Conservation (phyloP, 2,329 filamentous ascomycete genomes). For the Gnomoniopsis sp. region DNA sequence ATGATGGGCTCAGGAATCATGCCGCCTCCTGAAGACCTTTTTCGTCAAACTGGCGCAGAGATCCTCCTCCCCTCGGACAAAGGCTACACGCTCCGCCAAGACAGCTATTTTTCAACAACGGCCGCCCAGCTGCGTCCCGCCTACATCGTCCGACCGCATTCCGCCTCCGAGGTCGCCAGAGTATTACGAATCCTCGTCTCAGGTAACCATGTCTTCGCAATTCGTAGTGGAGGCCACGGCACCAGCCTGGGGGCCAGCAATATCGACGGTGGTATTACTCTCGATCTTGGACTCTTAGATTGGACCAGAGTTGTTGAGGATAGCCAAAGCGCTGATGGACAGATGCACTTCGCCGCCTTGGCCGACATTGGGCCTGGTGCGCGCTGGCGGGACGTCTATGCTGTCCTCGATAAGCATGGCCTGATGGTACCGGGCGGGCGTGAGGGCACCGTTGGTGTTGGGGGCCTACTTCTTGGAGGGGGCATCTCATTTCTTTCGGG, state of each 20-base stretch:
- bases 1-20: neutral
- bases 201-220: neutral
- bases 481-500: constrained; percentile 1
- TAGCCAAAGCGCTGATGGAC: neutral
- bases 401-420: neutral
- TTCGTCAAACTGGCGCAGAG: neutral
- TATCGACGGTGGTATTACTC: neutral
- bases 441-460: neutral
- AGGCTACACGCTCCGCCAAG: neutral
- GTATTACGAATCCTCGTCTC: neutral
- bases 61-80: neutral
- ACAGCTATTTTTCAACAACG: neutral
- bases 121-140: neutral
- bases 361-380: neutral
- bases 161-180: neutral
- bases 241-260: neutral
- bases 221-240: neutral
- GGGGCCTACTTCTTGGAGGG: neutral
- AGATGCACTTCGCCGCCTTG: neutral
- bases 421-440: too few relatives aligned
- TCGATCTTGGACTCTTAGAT: neutral
- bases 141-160: neutral
- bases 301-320: neutral
- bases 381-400: constrained; percentile 4
- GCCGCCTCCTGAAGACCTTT: neutral